Conservation (phyloP, 306 rosid species). For the Urtica urens region DNA sequence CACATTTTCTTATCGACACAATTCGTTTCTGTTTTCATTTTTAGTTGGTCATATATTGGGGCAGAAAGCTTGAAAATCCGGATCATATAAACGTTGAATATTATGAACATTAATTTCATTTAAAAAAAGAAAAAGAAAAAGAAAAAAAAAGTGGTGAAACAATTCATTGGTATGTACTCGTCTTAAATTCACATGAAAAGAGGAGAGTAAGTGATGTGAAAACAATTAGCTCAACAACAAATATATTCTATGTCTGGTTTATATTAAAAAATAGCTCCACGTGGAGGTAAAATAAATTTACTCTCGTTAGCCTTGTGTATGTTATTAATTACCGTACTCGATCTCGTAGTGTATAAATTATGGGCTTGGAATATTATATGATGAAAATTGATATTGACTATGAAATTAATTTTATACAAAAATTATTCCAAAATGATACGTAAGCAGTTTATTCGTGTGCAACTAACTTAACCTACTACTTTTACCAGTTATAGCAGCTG, state of each 20-base stretch:
- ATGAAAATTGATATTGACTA: no score
- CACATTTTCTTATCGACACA: no score
- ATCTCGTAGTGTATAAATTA: no score
- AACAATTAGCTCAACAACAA: constrained; percentile 20
- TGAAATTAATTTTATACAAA: no score
- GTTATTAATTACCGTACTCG: no score
- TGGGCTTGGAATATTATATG: no score
- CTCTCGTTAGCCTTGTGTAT: no score
- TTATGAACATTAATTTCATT: neutral
- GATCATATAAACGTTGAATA: neutral
- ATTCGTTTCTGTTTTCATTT: no score
- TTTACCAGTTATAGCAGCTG: neutral
- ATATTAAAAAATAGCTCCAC: neutral
- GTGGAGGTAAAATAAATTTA: no score
- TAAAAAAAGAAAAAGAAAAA: neutral
- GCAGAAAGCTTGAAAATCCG: no score
- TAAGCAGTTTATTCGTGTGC: neutral
- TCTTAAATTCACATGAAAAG: neutral
- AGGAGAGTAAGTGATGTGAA: constrained; percentile 21
- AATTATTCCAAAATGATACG: no score
- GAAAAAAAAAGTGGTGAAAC: neutral
- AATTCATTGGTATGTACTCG: neutral
- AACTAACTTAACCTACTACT: constrained; percentile 5
- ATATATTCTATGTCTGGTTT: neutral
- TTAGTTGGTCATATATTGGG: no score